These are phyloP conservation scores for Microascus cirrosus DNA, from an alignment of 2,329 filamentous ascomycete genomes.

Conservation along the genomic window DNA sequence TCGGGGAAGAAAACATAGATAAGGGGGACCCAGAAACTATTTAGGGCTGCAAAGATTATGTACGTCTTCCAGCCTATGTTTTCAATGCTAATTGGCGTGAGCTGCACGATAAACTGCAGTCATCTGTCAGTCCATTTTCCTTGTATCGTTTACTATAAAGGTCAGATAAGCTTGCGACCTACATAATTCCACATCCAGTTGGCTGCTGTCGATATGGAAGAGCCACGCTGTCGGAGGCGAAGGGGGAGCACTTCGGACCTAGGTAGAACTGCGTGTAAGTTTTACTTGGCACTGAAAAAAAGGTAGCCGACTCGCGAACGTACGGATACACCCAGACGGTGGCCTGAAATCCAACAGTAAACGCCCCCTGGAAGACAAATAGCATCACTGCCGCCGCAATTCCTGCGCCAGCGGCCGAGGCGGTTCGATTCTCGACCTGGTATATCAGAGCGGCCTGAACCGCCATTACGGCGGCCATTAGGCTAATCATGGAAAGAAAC, in stretches of 20 bases:
- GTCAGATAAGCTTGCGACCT: constrained; percentile 1
- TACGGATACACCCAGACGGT: constrained; percentile 21
- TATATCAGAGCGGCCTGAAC: constrained; percentile 27
- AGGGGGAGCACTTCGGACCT: constrained; percentile 21
- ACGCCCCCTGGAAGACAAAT: constrained; percentile 27
- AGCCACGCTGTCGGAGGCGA: constrained; percentile 17
- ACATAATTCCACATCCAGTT: constrained; percentile 23
- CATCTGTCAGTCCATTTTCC: not conserved
- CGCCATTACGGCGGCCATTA: constrained; percentile 28
- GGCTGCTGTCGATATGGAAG: constrained; percentile 19
- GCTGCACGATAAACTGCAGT: constrained; percentile 8
- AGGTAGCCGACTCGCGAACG: constrained; percentile 4
- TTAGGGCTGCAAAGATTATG: constrained; percentile 15
- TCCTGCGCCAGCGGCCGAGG: constrained; percentile 18
- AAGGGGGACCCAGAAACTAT: constrained; percentile 15
- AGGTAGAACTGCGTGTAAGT: not conserved
- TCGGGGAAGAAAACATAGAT: constrained; percentile 18
- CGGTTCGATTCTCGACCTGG: constrained; percentile 22
- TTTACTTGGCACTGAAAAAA: not conserved
- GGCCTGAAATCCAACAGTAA: constrained; percentile 25
- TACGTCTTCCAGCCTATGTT: constrained; percentile 6
- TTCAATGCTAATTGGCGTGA: constrained; percentile 9
- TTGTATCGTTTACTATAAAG: constrained; percentile 5
- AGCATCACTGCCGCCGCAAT: constrained; percentile 27
- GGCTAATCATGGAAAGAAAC: constrained; percentile 25